Percentiles rank a stretch among this genome's conserved stretches.
phyloP scores from a whole-genome alignment of 441 rosid species.

The Omphalea diandra region DNA sequence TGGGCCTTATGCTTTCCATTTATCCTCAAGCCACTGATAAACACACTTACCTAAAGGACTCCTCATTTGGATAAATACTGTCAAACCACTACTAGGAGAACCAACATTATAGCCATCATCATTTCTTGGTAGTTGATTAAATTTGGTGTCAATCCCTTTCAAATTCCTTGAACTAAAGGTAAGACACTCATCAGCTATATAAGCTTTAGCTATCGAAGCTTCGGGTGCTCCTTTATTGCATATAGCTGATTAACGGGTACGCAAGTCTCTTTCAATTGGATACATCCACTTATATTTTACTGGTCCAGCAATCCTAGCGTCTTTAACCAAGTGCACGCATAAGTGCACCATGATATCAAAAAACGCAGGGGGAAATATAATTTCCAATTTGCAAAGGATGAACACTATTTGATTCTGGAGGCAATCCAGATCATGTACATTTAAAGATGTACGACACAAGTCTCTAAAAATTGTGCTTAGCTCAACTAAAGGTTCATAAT shows the following conservation, averaged over 20 bases:
- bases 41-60: background rate
- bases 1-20: background rate
- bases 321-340: background rate
- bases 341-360: background rate
- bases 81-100: too few relatives aligned
- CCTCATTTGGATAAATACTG: background rate
- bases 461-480: too few relatives aligned
- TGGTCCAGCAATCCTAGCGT: background rate
- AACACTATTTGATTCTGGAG: too few relatives aligned
- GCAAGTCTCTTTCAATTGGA: background rate
- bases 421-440: background rate
- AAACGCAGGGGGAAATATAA: too few relatives aligned
- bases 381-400: too few relatives aligned
- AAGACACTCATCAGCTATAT: constrained; percentile 10
- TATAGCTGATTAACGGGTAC: constrained; percentile 6
- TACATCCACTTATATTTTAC: too few relatives aligned
- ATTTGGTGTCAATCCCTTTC: constrained; percentile 8
- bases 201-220: constrained; percentile 7
- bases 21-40: too few relatives aligned
- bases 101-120: background rate
- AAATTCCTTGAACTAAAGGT: constrained; percentile 19
- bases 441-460: background rate
- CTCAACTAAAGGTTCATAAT: background rate
- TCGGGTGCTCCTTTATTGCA: constrained; percentile 16
- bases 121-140: constrained; percentile 8